These are phyloP conservation scores for Harringtonia lauricola DNA, from an alignment of 2,329 filamentous ascomycete genomes.

Conservation along the genomic window DNA sequence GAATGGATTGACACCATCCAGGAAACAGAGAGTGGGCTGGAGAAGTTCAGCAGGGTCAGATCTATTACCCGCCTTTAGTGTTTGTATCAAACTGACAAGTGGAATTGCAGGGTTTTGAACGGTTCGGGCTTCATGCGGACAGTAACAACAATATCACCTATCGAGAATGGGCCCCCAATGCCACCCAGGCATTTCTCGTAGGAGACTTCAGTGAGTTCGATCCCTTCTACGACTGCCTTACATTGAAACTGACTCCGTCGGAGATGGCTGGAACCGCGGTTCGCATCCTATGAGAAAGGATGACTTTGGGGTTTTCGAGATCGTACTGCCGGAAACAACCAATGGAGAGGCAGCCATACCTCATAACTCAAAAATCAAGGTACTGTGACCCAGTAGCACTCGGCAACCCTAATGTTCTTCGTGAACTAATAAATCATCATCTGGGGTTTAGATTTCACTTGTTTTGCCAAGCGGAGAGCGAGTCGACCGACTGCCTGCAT, in stretches of 20 bases:
- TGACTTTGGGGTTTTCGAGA: slow-evolving; percentile 76
- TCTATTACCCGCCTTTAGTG: neutral
- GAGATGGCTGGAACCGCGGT: slow-evolving; percentile 76
- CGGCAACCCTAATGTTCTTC: neutral
- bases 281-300: slow-evolving; percentile 83
- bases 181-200: slow-evolving; percentile 70
- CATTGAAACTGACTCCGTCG: neutral
- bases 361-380: slow-evolving; percentile 96
- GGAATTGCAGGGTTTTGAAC: slow-evolving; percentile 64
- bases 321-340: slow-evolving; percentile 56
- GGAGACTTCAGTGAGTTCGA: slow-evolving; percentile 76
- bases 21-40: slow-evolving; percentile 74
- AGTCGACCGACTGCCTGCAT: slow-evolving; percentile 82
- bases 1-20: slow-evolving; percentile 81
- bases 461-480: slow-evolving; percentile 67
- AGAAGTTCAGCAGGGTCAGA: slow-evolving; percentile 75
- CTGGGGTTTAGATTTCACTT: slow-evolving; percentile 62
- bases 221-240: neutral
- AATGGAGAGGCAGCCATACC: slow-evolving; percentile 69
- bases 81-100: neutral
- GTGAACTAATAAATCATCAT: neutral
- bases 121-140: slow-evolving; percentile 74
- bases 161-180: slow-evolving; percentile 94
- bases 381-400: slow-evolving; percentile 22
- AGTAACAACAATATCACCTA: slow-evolving; percentile 79